These are phyloP conservation scores for Fragaria vesca DNA, from an alignment of 306 rosid genomes.

Conservation along the genomic window DNA sequence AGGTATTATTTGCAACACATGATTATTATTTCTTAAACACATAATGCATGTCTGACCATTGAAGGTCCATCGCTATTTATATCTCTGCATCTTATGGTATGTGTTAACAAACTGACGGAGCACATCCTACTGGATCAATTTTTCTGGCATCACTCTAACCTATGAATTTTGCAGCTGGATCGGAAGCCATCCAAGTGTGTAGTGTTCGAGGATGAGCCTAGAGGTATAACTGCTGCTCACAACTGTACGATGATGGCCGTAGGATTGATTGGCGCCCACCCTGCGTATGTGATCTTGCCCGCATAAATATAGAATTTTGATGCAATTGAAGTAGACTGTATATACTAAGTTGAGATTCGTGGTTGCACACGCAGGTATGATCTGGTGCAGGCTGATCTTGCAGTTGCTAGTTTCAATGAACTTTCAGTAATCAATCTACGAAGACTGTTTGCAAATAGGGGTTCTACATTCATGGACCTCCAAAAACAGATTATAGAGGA, in stretches of 20 bases:
- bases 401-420: slow-evolving; percentile 83
- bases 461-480: slow-evolving; percentile 87
- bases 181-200: slow-evolving; percentile 96
- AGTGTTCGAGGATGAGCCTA: slow-evolving; percentile 96
- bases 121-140: background rate
- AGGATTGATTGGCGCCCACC: slow-evolving; percentile 85
- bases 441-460: slow-evolving; percentile 88
- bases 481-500: slow-evolving; percentile 78
- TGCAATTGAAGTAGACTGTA: background rate
- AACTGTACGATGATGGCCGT: slow-evolving; percentile 98
- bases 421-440: slow-evolving; percentile 94
- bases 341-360: slow-evolving; percentile 13
- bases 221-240: slow-evolving; percentile 96
- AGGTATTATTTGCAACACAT: slow-evolving; percentile 44
- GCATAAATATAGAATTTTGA: background rate
- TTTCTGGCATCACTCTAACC: slow-evolving; percentile 21
- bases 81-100: background rate
- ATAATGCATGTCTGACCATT: background rate
- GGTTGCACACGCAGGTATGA: slow-evolving; percentile 63
- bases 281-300: slow-evolving; percentile 56
- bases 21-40: background rate
- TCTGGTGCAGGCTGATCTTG: slow-evolving; percentile 94
- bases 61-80: background rate
- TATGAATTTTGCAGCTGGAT: slow-evolving; percentile 60
- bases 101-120: background rate